Conservation (phyloP, 441 rosid genomes). For the Kokia cookei region DNA sequence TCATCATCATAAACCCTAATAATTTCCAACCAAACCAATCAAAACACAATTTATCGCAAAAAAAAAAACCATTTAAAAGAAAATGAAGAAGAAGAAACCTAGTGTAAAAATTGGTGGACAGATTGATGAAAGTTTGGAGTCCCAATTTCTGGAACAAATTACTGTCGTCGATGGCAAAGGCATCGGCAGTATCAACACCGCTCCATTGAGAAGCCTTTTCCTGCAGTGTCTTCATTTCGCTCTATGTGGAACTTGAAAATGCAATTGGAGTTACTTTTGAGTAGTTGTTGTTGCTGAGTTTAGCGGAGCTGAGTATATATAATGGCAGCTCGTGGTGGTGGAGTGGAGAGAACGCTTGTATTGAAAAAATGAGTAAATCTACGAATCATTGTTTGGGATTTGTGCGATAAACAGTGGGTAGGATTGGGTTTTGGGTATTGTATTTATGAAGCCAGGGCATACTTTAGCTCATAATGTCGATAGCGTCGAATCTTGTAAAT, state of each 20-base stretch:
- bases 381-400: background rate
- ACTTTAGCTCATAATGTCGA: background rate
- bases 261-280: background rate
- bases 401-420: background rate
- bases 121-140: conserved; percentile 68
- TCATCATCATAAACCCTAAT: conserved; percentile 79
- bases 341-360: conserved; percentile 21
- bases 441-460: background rate
- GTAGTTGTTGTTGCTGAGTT: background rate
- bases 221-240: conserved; percentile 57
- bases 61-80: background rate
- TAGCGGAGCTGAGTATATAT: background rate
- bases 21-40: conserved; percentile 4
- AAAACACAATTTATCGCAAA: background rate
- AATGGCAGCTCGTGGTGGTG: background rate
- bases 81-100: conserved; percentile 27
- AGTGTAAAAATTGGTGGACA: conserved; percentile 86
- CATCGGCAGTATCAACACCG: conserved; percentile 68
- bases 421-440: background rate
- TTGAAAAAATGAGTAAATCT: background rate
- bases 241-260: background rate
- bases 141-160: conserved; percentile 74
- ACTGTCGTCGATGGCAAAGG: conserved; percentile 72
- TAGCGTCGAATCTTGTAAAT: background rate
- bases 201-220: conserved; percentile 86